These are phyloP conservation scores for Aspergillus pseudotamarii DNA, from an alignment of 2,329 filamentous ascomycete genomes.

Conservation along the genomic window DNA sequence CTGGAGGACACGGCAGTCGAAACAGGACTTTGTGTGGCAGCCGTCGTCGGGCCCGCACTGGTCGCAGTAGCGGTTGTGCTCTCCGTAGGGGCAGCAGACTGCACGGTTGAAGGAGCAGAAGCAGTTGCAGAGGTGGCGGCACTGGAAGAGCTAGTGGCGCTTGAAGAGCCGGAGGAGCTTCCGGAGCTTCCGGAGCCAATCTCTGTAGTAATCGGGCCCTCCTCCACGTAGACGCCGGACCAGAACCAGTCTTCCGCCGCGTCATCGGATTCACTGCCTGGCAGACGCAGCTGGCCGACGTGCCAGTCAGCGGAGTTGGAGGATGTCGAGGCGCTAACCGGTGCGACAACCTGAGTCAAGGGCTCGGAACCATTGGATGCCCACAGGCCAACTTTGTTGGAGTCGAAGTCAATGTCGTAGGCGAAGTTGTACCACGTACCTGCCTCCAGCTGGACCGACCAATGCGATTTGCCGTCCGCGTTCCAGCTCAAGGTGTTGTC, in stretches of 20 bases:
- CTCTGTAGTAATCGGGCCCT: constrained; percentile 30
- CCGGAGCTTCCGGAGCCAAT: not conserved
- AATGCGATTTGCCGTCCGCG: constrained; percentile 62
- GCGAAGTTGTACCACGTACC: constrained; percentile 75
- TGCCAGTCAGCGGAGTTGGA: constrained; percentile 75
- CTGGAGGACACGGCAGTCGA: not conserved
- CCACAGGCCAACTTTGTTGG: constrained; percentile 67
- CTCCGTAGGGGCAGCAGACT: not conserved
- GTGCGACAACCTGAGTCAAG: constrained; percentile 61
- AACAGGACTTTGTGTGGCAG: not conserved
- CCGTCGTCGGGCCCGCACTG: not conserved
- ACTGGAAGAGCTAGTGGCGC: not conserved
- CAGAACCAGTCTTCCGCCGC: constrained; percentile 69
- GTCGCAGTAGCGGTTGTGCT: not conserved
- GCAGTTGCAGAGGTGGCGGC: not conserved
- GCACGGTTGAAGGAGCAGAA: not conserved
- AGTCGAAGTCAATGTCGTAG: constrained; percentile 71
- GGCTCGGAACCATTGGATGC: constrained; percentile 66
- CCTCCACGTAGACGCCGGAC: constrained; percentile 71
- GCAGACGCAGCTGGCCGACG: constrained; percentile 67
- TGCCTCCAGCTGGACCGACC: constrained; percentile 63
- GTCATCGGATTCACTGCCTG: constrained; percentile 57
- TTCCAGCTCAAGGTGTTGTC: constrained; percentile 66
- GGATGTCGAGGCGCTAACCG: constrained; percentile 62
- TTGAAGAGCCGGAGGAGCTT: not conserved